These are phyloP conservation scores for Colletotrichum lini DNA, from an alignment of 2,329 filamentous ascomycete species.

Conservation along the genomic window DNA sequence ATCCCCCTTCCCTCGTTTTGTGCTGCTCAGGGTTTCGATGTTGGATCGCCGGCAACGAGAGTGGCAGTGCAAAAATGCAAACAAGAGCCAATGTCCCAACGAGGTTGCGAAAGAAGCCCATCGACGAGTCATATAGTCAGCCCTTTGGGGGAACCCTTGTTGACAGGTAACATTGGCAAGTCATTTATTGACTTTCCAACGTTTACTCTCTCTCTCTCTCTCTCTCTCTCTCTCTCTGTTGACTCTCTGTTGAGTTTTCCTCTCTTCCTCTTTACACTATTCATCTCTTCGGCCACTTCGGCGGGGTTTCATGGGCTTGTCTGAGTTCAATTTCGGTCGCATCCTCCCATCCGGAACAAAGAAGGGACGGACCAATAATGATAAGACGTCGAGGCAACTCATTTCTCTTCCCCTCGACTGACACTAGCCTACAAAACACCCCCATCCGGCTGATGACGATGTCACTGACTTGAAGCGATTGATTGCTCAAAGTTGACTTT, in stretches of 20 bases:
- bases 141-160: neutral
- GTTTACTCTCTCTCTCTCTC: neutral
- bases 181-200: neutral
- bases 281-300: neutral
- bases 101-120: slow-evolving; percentile 15
- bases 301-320: slow-evolving; percentile 26
- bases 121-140: slow-evolving; percentile 28
- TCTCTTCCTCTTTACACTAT: too few relatives aligned
- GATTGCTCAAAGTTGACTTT: neutral
- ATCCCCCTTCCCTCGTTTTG: neutral
- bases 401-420: slow-evolving; percentile 8
- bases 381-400: neutral
- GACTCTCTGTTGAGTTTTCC: neutral
- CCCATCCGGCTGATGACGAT: slow-evolving; percentile 2
- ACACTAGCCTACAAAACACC: neutral
- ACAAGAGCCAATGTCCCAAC: slow-evolving; percentile 22
- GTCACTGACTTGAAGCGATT: slow-evolving; percentile 26
- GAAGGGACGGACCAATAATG: slow-evolving; percentile 15
- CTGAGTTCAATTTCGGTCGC: slow-evolving; percentile 30
- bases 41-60: slow-evolving; percentile 18
- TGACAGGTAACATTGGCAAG: neutral
- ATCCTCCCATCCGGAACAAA: slow-evolving; percentile 24
- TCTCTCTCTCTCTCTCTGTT: neutral
- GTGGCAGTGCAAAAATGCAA: slow-evolving; percentile 29
- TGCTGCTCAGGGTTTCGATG: slow-evolving; percentile 1